phyloP scores from a whole-genome alignment of 2,329 filamentous ascomycete genomes.

The Fusarium poae region DNA sequence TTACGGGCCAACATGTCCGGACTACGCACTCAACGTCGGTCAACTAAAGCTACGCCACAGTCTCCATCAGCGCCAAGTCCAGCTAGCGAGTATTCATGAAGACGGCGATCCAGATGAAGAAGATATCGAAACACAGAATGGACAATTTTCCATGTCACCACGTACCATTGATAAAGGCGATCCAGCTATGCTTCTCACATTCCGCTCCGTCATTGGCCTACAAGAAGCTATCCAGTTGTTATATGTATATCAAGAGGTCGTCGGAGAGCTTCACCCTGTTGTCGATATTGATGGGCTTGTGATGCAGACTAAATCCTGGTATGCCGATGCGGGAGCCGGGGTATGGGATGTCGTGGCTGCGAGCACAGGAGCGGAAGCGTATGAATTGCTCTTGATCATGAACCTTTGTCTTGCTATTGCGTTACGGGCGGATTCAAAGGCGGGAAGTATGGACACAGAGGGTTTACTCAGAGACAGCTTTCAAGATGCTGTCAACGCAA shows the following conservation, averaged over 20 bases:
- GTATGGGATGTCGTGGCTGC: slow-evolving; percentile 27
- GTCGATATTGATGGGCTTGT: slow-evolving; percentile 26
- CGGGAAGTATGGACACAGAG: slow-evolving; percentile 11
- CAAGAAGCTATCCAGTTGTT: slow-evolving; percentile 28
- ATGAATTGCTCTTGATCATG: slow-evolving; percentile 20
- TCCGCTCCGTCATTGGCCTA: slow-evolving; percentile 20
- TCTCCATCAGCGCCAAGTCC: slow-evolving; percentile 24
- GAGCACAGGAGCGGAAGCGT: slow-evolving; percentile 16
- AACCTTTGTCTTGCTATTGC: slow-evolving; percentile 31
- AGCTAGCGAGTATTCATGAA: slow-evolving; percentile 34
- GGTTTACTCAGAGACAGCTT: slow-evolving; percentile 25
- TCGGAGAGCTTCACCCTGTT: slow-evolving; percentile 30
- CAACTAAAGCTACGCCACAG: slow-evolving; percentile 38
- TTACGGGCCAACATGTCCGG: slow-evolving; percentile 47
- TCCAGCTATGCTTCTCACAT: slow-evolving; percentile 20
- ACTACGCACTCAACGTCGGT: slow-evolving; percentile 47
- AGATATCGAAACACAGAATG: not conserved
- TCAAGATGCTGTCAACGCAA: slow-evolving; percentile 32
- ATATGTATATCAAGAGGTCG: slow-evolving; percentile 30
- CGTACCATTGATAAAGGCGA: slow-evolving; percentile 23
- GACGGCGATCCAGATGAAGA: slow-evolving; percentile 18
- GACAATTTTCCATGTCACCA: slow-evolving; percentile 4
- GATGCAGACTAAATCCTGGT: slow-evolving; percentile 21
- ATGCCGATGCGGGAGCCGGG: slow-evolving; percentile 19
- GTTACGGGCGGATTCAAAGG: slow-evolving; percentile 16